These are phyloP conservation scores for Aspergillus oerlinghausenensis DNA, from an alignment of 2,329 filamentous ascomycete genomes.

Conservation along the genomic window DNA sequence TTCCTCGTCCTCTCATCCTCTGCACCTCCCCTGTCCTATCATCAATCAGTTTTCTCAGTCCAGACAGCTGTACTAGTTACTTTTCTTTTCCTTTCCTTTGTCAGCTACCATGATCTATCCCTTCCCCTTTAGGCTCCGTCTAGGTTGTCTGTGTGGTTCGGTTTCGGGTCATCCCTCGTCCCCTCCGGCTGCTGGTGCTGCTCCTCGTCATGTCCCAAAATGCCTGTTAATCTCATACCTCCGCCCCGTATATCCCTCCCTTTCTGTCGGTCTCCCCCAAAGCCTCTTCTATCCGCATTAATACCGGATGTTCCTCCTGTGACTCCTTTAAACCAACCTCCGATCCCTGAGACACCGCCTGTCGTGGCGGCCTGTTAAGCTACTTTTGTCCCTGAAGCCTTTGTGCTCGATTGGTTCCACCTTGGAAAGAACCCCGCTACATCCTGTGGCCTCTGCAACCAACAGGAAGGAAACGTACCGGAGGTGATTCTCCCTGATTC, in stretches of 20 bases:
- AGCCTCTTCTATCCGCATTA: not conserved
- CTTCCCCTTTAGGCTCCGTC: not conserved
- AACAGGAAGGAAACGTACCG: not conserved
- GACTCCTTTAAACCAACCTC: not conserved
- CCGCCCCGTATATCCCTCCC: not conserved
- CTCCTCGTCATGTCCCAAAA: not conserved
- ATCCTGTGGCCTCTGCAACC: not conserved
- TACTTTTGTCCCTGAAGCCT: not conserved
- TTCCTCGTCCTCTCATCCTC: constrained; percentile 4
- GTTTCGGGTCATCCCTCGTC: not conserved
- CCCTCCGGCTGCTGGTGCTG: not conserved
- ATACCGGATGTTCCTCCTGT: not conserved
- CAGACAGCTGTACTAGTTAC: constrained; percentile 12
- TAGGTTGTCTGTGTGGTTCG: not conserved
- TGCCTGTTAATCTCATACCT: not conserved
- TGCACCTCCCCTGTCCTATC: not conserved
- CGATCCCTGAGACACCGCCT: not conserved
- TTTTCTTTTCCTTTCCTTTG: not conserved
- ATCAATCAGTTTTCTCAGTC: not conserved
- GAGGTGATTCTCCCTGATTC: not conserved
- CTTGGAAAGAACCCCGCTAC: not conserved
- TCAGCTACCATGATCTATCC: not conserved
- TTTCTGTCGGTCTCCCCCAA: not conserved
- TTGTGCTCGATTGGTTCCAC: not conserved
- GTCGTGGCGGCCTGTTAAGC: not conserved